phyloP scores from a whole-genome alignment of 805 yeast species.

The Yarrowia deformans region DNA sequence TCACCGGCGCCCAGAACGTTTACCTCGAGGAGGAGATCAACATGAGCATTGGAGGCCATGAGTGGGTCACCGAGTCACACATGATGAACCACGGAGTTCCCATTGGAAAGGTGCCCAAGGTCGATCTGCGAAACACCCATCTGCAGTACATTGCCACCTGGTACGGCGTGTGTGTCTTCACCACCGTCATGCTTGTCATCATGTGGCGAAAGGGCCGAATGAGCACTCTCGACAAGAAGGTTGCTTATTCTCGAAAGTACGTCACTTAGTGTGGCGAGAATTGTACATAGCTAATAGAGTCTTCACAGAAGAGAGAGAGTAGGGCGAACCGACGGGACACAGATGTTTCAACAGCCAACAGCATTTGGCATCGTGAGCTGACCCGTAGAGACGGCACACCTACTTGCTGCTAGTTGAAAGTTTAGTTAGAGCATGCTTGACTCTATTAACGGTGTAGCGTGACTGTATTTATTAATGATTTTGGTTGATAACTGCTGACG shows the following conservation, averaged over 20 bases:
- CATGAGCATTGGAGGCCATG: conserved; percentile 50
- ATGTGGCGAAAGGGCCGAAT: conserved; percentile 56
- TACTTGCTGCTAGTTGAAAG: no score
- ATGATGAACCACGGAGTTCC: conserved; percentile 87
- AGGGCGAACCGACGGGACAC: no score
- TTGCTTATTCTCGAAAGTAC: conserved; percentile 37
- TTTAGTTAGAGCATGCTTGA: no score
- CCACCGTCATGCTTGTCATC: conserved; percentile 68
- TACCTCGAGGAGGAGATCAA: conserved; percentile 61
- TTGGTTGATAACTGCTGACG: no score
- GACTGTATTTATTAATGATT: no score
- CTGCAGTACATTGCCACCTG: conserved; percentile 92
- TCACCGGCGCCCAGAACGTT: conserved; percentile 71
- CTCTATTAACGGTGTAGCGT: no score
- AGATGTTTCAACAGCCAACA: no score
- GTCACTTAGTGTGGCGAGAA: conserved; percentile 1
- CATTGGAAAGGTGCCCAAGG: conserved; percentile 79
- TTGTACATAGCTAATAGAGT: conserved; percentile 36
- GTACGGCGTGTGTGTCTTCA: conserved; percentile 84
- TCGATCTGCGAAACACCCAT: conserved; percentile 87
- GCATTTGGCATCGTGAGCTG: no score
- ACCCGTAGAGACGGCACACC: no score
- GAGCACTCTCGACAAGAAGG: conserved; percentile 35
- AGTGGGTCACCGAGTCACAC: conserved; percentile 55
- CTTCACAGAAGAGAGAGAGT: neutral